These are phyloP conservation scores for Rheum nobile DNA, from an alignment of 148 eudicot species.

Conservation along the genomic window DNA sequence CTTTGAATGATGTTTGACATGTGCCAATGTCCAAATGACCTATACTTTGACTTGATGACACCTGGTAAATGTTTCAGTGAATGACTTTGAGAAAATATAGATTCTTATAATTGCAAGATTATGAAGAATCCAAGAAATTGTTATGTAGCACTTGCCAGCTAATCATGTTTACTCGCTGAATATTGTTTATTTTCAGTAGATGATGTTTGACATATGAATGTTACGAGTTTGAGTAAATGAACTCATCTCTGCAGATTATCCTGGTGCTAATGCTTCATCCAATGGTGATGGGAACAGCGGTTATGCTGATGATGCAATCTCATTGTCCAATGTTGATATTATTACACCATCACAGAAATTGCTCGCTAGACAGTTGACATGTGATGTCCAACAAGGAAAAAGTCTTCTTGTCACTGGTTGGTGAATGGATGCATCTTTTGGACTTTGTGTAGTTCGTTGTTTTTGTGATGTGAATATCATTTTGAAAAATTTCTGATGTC, in stretches of 20 bases:
- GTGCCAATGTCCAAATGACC: background rate
- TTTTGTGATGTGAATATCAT: background rate
- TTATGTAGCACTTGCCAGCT: background rate
- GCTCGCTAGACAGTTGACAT: constrained; percentile 63
- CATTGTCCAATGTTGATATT: constrained; percentile 78
- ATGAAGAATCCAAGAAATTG: background rate
- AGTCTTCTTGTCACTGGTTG: constrained; percentile 93
- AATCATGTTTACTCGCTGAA: background rate
- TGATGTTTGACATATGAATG: background rate
- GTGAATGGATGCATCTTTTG: constrained; percentile 15
- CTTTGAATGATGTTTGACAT: background rate
- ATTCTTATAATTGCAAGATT: background rate
- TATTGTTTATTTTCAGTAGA: background rate
- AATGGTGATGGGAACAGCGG: constrained; percentile 19
- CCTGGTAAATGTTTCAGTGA: background rate
- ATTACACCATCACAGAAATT: constrained; percentile 74
- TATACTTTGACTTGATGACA: background rate
- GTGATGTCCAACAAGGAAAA: constrained; percentile 61
- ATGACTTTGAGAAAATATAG: background rate
- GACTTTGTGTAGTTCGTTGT: background rate
- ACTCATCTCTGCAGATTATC: constrained; percentile 35
- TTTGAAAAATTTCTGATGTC: constrained; percentile 6
- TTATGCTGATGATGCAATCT: constrained; percentile 36
- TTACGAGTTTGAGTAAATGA: constrained; percentile 17
- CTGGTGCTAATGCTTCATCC: constrained; percentile 19